phyloP scores from a whole-genome alignment of 108 stramenopile genomes.

The Nitzschia palea region DNA sequence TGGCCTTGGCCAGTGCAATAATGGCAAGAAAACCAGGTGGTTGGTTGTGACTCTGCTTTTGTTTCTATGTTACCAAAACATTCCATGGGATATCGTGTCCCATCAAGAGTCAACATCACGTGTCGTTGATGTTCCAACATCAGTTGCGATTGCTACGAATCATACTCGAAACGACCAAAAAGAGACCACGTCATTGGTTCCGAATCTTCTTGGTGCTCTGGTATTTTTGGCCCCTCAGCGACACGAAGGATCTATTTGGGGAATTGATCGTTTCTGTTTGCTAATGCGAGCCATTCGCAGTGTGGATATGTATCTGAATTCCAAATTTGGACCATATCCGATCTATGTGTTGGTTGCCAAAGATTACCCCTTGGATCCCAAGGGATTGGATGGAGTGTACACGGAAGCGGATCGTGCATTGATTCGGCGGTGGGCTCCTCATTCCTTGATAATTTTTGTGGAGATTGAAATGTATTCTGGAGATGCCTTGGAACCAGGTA shows the following conservation, averaged over 20 bases:
- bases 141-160: too few relatives aligned
- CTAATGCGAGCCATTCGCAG: constrained; percentile 24
- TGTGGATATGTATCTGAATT: constrained; percentile 24
- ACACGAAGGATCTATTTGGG: constrained; percentile 20
- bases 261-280: constrained; percentile 24
- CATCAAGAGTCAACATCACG: too few relatives aligned
- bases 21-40: too few relatives aligned
- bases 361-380: constrained; percentile 29
- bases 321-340: constrained; percentile 26
- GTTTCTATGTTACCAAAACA: too few relatives aligned
- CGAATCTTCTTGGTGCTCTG: constrained; percentile 21
- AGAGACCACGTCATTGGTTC: too few relatives aligned
- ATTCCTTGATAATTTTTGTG: constrained; percentile 12
- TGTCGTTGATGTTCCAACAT: too few relatives aligned
- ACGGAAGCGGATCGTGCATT: constrained; percentile 19
- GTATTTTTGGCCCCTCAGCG: constrained; percentile 37
- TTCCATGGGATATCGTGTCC: too few relatives aligned
- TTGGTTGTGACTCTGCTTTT: too few relatives aligned
- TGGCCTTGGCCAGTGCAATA: too few relatives aligned
- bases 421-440: constrained; percentile 19
- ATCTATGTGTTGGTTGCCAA: constrained; percentile 33
- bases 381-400: constrained; percentile 19
- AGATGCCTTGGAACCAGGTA: constrained; percentile 33
- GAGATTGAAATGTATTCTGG: constrained; percentile 19
- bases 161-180: too few relatives aligned